These are phyloP conservation scores for Blastobotrys mokoenaii DNA, from an alignment of 805 yeast species.

Conservation along the genomic window DNA sequence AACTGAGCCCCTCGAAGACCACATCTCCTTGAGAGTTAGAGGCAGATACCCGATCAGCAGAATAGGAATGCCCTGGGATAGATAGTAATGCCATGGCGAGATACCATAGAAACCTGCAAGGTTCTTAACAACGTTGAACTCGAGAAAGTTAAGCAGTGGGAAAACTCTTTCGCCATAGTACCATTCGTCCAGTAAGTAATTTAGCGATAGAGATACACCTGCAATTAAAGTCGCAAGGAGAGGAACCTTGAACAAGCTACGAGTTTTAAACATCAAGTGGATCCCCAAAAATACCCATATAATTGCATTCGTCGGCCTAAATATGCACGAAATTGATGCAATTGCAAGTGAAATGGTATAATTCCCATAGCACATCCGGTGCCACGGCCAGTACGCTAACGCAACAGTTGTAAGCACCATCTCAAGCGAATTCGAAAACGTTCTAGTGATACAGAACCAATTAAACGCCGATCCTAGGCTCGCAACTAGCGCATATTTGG, in stretches of 20 bases:
- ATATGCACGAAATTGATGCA: conserved; percentile 56
- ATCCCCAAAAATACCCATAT: conserved; percentile 65
- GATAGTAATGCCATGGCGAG: conserved; percentile 77
- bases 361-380: not conserved
- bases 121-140: conserved; percentile 68
- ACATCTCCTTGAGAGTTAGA: conserved; percentile 40
- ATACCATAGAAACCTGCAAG: conserved; percentile 78
- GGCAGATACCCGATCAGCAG: conserved; percentile 62
- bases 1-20: conserved; percentile 17
- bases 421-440: conserved; percentile 82
- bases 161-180: conserved; percentile 48
- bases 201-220: conserved; percentile 30
- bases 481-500: conserved; percentile 34
- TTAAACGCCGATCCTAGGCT: conserved; percentile 67
- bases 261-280: conserved; percentile 12
- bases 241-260: conserved; percentile 13
- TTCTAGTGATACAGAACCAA: conserved; percentile 71
- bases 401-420: conserved; percentile 60
- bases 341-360: conserved; percentile 36
- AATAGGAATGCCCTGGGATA: conserved; percentile 76
- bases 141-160: conserved; percentile 62
- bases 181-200: conserved; percentile 42
- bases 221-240: conserved; percentile 20
- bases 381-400: conserved; percentile 66
- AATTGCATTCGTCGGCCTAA: conserved; percentile 77